Base-by-base conservation (phyloP, 2,329 filamentous ascomycete genomes). In the Acephala macrosclerotiorum region DNA sequence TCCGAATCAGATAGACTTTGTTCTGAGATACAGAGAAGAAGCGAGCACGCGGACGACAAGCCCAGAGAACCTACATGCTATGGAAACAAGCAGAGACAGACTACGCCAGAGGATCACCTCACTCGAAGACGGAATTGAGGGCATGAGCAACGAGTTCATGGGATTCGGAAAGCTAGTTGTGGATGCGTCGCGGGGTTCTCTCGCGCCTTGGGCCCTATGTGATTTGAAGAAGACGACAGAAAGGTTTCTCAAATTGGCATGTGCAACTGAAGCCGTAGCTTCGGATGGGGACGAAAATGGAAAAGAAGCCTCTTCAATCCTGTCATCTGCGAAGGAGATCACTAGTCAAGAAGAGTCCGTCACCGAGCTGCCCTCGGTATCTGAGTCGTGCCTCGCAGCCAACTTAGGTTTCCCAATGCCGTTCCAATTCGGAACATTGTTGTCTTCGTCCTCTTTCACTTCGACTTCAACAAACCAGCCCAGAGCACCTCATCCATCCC, bases 61-160 rank as follows among this genome's bases (percentile, higher is more conserved):
- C 63, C 2, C 63, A 65, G 22, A 56, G 47, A 33, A 61, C 47
- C 3, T 61, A 65, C 25, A 51, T 38, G 45, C 25, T 38, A 6
- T 25, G 58, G 22, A 65, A 65, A 51, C 63, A 65, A 58, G 63
- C 49, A 25, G 58, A 58, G 29, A 61, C 29, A 42, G 26, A 16
- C 25, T 61, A 18, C 58, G 45, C 12, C 33, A 64, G 18, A 47
- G 49, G 14, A 58, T 65, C 22, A 20, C 38, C 14, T 49, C 25
- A 35, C 58, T 65, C 2, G 58, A 65, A 57, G 42, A 61, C 8
- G 51, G 51, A 5, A 61, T 65, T 20, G 63, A 65, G 20, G 40
- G 22, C 9, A 65, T 65, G 40, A 61, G 49, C 9, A 56, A 36
- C 22, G 63, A 61, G 20, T 61, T 65, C 14, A 12, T 65, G 2